Evolutionary conservation across 495 filamentous ascomycete genomes (phyloP).

Genomic region (Patellaria atrata): DNA sequence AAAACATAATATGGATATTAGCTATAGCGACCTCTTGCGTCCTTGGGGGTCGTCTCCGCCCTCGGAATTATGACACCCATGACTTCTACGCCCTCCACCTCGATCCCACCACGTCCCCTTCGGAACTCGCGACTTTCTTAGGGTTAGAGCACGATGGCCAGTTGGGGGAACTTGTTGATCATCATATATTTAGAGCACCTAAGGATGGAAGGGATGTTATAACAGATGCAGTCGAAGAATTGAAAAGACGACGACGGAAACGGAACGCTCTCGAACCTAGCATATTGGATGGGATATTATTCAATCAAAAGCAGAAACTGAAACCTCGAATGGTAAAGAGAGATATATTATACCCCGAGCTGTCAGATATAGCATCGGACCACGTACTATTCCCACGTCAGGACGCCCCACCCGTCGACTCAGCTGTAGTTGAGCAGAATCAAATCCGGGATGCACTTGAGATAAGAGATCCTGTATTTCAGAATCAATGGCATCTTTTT

Average conservation of each 20-base stretch:
- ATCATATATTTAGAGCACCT: conserved; percentile 69
- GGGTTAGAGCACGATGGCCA: conserved; percentile 72
- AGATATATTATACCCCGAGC: conserved; percentile 33
- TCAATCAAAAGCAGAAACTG: conserved; percentile 68
- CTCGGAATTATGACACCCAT: conserved; percentile 49
- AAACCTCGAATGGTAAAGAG: conserved; percentile 67
- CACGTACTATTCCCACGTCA: conserved; percentile 3
- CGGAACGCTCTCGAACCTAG: conserved; percentile 38
- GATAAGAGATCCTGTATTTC: conserved; percentile 82
- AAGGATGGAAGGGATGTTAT: conserved; percentile 50
- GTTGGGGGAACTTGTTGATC: conserved; percentile 64
- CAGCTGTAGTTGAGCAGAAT: conserved; percentile 41
- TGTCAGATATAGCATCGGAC: conserved; percentile 1
- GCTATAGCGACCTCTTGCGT: conserved; percentile 29
- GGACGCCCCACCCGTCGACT: conserved; percentile 20
- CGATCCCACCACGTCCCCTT: conserved; percentile 46
- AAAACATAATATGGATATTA: conserved; percentile 31
- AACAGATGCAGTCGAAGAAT: conserved; percentile 39
- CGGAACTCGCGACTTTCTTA: conserved; percentile 55
- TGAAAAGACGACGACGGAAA: conserved; percentile 45
- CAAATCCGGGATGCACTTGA: conserved; percentile 47
- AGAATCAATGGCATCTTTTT: conserved; percentile 89
- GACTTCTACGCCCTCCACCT: conserved; percentile 90
- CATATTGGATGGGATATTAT: conserved; percentile 57
- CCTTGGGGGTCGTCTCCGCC: conserved; percentile 8